phyloP scores from a whole-genome alignment of 1,139 yeast species.

The Spathaspora sp. region DNA sequence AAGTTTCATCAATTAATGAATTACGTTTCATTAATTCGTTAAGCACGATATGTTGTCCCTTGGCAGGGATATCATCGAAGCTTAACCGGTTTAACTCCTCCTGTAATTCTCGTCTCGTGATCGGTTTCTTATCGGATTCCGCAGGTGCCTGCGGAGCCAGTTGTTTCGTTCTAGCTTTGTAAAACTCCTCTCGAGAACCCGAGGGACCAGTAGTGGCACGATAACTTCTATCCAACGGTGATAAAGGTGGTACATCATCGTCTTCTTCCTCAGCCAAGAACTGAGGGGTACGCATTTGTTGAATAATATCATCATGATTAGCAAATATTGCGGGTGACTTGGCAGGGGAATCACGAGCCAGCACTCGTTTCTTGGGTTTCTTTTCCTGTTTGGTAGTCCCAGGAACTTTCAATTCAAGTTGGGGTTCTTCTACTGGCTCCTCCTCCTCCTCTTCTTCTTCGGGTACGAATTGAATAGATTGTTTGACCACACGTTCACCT shows the following conservation, averaged over 20 bases:
- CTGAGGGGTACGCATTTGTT: constrained; percentile 37
- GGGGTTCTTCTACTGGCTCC: constrained; percentile 15
- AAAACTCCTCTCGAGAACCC: constrained; percentile 12
- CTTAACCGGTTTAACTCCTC: constrained; percentile 46
- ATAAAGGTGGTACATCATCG: constrained; percentile 16
- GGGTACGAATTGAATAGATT: constrained; percentile 10
- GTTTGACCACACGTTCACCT: constrained; percentile 13
- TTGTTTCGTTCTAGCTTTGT: constrained; percentile 8
- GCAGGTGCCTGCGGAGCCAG: constrained; percentile 4
- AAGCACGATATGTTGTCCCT: constrained; percentile 84
- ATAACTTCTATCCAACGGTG: constrained; percentile 15
- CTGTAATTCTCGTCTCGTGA: constrained; percentile 39
- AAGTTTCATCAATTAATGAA: constrained; percentile 58
- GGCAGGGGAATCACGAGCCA: constrained; percentile 7
- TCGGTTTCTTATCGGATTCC: constrained; percentile 10
- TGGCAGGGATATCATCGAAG: constrained; percentile 85
- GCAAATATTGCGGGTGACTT: constrained; percentile 37
- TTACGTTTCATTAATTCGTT: constrained; percentile 76
- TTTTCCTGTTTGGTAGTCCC: not conserved
- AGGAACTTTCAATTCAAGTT: not conserved
- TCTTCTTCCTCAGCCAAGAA: constrained; percentile 34
- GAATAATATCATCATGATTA: constrained; percentile 38
- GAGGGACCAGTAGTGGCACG: constrained; percentile 7
- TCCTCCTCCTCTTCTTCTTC: constrained; percentile 15
- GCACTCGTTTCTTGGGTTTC: constrained; percentile 3